These are phyloP conservation scores for Ceratobasidium sp. DNA, from an alignment of 1,284 basidiomycete species.

Conservation along the genomic window DNA sequence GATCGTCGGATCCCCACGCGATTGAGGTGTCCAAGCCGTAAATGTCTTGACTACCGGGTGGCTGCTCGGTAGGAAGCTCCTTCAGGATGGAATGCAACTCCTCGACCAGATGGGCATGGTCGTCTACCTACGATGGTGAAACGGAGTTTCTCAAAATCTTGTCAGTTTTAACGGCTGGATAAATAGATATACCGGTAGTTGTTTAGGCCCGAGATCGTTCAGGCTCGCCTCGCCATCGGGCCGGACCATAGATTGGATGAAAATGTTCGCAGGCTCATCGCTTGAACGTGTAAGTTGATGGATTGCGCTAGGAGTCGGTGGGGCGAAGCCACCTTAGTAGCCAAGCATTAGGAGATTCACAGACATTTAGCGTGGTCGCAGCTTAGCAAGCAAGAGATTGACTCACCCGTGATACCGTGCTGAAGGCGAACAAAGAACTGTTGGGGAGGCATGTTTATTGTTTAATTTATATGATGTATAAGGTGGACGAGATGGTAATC, in stretches of 20 bases:
- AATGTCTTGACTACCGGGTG: constrained; percentile 75
- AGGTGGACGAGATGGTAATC: background rate
- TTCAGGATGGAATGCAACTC: constrained; percentile 73
- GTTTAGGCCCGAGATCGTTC: constrained; percentile 63
- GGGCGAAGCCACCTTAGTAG: constrained; percentile 80
- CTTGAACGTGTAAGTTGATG: constrained; percentile 65
- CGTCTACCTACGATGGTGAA: too few relatives aligned
- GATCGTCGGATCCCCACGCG: constrained; percentile 69
- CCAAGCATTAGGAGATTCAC: too few relatives aligned
- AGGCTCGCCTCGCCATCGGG: constrained; percentile 65
- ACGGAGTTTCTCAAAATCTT: too few relatives aligned
- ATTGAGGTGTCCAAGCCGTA: constrained; percentile 79
- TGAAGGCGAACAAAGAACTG: constrained; percentile 51
- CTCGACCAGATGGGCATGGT: constrained; percentile 61
- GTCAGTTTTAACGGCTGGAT: too few relatives aligned
- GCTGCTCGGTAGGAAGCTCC: constrained; percentile 69
- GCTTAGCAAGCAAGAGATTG: constrained; percentile 3
- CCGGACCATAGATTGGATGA: constrained; percentile 66
- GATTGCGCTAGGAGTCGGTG: constrained; percentile 72
- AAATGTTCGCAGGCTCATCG: constrained; percentile 59
- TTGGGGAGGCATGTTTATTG: constrained; percentile 27
- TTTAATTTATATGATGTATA: background rate
- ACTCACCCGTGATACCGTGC: constrained; percentile 46
- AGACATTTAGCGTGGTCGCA: too few relatives aligned
- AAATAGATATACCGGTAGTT: constrained; percentile 56